A percentile compares a stretch with the other conserved stretches of the same genome.
Evolutionary conservation across 192 early-diverging fungal species (phyloP).

Genomic region (Coemansia sp.): DNA sequence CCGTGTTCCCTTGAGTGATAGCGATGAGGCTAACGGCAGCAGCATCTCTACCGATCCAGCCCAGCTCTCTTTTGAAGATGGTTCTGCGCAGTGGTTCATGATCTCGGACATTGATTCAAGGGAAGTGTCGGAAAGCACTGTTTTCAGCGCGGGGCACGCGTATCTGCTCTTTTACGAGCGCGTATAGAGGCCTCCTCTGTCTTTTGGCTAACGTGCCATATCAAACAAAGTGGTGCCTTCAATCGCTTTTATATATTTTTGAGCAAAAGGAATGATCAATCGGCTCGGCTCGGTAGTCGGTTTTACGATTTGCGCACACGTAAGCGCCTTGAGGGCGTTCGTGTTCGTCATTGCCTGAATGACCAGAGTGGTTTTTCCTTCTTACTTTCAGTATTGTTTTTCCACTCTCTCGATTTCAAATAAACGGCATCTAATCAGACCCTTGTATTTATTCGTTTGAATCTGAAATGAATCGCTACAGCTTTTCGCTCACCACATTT

Average conservation of each 20-base stretch:
- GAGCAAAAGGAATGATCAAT: too few relatives aligned
- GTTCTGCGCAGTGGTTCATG: conserved; percentile 58
- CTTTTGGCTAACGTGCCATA: too few relatives aligned
- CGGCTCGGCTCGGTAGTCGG: too few relatives aligned
- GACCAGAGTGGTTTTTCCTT: neutral
- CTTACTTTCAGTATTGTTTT: neutral
- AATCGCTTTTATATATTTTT: too few relatives aligned
- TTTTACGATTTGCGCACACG: neutral
- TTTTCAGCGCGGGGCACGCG: conserved; percentile 44
- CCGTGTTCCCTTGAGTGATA: conserved; percentile 30
- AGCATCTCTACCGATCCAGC: neutral
- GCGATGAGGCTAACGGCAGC: neutral
- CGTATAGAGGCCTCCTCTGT: neutral
- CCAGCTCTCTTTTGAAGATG: conserved; percentile 6
- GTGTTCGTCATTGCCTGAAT: neutral
- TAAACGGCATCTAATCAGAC: neutral
- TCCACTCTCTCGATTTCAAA: neutral
- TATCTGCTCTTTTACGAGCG: conserved; percentile 58
- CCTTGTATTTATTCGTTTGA: neutral
- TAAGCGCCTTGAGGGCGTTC: neutral
- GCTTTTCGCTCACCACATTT: conserved; percentile 99
- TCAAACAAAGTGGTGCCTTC: too few relatives aligned
- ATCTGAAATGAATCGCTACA: conserved; percentile 63
- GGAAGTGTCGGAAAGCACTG: conserved; percentile 45
- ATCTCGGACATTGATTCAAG: conserved; percentile 60